Base-by-base conservation (phyloP, 2,329 filamentous ascomycete genomes). In the Acephala macrosclerotiorum region DNA sequence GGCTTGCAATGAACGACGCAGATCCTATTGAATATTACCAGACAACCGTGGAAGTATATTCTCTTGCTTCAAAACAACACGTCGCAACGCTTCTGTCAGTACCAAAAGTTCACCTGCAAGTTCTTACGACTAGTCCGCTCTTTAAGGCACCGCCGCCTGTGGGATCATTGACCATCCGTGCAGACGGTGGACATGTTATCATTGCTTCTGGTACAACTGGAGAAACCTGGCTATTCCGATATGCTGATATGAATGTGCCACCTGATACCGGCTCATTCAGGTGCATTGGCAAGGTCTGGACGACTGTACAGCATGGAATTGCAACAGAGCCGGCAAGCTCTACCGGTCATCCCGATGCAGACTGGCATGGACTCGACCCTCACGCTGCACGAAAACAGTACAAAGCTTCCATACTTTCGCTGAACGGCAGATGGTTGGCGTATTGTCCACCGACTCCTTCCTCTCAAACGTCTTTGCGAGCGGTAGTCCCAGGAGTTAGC, bases 261-360 rank as follows among this genome's bases (percentile, higher is more conserved):
- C 53, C 33, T 8, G 65, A 64, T 11, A 65, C 33, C 8, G 65
- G 63, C 8, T 64, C 63, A 14, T 72, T 75, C 47, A 70, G 79
- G 42, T 97, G 94, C 73, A 83, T 96, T 63, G 94, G 91, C 22
- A 99, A 99, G 79, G 81, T 96, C 20, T 99, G 96, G 96, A 97
- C 96, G 0, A 90, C 89, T 53, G 82, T 97, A 33, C 92, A 96
- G 75, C 85, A 88, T 70, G 80, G 81, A 35, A 78, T 81, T 20
- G 83, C 83, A 65, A 80, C 80, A 26, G 73, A 76, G 20, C 45
- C 71, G 6, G 66, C 59, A 14, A 58, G 58, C 33, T 53, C 71
- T 1, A 65, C 65, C 61, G 65, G 67, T 5, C 63, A 65, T 58
- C 63, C 58, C n/a, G 75, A 76, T 68, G 64, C 67, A 29, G 75